Percentiles rank a stretch among this genome's conserved stretches.
phyloP scores from a whole-genome alignment of 352 stramenopile species.

The Aphanomyces cochlioides region DNA sequence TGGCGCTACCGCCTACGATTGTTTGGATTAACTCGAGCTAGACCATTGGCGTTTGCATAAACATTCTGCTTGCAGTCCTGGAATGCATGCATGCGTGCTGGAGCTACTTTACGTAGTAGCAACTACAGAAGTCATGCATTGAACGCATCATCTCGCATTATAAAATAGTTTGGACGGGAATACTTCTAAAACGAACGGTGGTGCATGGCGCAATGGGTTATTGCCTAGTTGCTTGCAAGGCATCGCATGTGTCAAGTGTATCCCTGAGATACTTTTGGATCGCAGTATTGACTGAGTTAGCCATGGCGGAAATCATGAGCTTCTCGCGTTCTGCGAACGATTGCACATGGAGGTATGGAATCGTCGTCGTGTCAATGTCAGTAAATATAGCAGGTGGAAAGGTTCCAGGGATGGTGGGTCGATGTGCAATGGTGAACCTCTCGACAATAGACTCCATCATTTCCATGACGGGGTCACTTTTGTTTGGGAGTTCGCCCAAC shows the following conservation, averaged over 20 bases:
- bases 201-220: too few species aligned
- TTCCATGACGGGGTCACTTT: background rate
- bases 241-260: background rate
- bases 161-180: too few species aligned
- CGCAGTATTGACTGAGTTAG: background rate
- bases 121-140: too few species aligned
- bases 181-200: too few species aligned
- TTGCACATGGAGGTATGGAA: constrained; percentile 1
- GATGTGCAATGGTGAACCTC: background rate
- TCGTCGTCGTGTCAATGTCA: background rate
- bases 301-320: background rate
- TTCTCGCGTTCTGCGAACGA: background rate
- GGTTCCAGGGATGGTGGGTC: background rate
- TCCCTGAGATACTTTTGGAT: background rate
- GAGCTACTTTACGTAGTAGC: too few species aligned
- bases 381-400: background rate
- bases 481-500: background rate
- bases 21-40: too few species aligned
- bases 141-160: too few species aligned
- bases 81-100: too few species aligned
- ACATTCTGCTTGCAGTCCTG: too few species aligned
- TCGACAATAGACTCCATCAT: background rate
- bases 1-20: too few species aligned
- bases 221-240: too few species aligned
- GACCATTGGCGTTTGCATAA: too few species aligned